Evolutionary conservation across 2,329 filamentous ascomycete genomes (phyloP), one percentile per base, ranked within the genome.

Genomic region (Aureobasidium musti): DNA sequence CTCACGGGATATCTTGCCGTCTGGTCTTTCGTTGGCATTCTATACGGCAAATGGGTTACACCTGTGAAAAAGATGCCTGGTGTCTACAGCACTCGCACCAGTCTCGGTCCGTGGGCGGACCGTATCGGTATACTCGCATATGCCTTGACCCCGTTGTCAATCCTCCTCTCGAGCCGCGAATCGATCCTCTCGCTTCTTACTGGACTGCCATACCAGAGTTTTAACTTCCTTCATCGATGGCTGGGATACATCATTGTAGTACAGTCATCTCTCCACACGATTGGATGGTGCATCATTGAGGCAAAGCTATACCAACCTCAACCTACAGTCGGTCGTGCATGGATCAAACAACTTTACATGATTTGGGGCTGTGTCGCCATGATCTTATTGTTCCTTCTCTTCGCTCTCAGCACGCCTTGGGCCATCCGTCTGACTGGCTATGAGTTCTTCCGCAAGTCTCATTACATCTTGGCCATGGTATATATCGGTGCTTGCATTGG

Each of bases 171-270:
- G 14, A 87, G 81, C 66, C 83, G 90, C 47, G 90, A 92, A 73
- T 90, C 87, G 0, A 79, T 92, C 1, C 82, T 92, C 3, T 89
- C 87, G 0, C 74, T 90, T 17, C 75, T 91, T 54, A 92, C 89
- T 0, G 90, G 90, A 1, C 80, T 92, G 0, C 89, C 90, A 0
- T 91, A 91, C 72, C 89, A 92, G 70, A 86, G 84, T 72, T 91
- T 92, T 81, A 88, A 90, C 76, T 92, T 92, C 73, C 79, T 92
- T 19, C 90, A 92, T 74, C 87, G 89, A 39, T 92, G 90, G 90
- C 79, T 88, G 0, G 90, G 90, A 6, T 89, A 89, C 68, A 82
- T 92, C 72, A 91, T 93, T 69, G 84, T 91, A 59, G 74, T 86
- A 0, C 90, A 92, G 74, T 84, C 86, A 2, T 77, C 82, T 8